phyloP scores from a whole-genome alignment of 108 stramenopile genomes.

The Chaetoceros tenuissimus region DNA sequence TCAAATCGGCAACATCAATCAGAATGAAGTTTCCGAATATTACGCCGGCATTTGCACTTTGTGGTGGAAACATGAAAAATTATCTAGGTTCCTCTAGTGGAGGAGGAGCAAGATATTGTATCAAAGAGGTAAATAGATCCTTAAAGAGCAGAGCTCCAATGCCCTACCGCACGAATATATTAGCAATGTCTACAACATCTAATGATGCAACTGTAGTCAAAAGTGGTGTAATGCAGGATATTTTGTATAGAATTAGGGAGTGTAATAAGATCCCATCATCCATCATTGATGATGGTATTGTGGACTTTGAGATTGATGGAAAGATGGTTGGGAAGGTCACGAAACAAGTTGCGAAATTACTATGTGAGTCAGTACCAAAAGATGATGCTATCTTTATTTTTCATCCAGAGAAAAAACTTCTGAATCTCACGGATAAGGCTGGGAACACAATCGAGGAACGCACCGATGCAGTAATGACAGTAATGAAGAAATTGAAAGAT shows the following conservation, averaged over 20 bases:
- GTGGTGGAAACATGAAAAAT: no score
- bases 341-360: not conserved
- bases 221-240: no score
- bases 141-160: no score
- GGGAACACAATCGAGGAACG: constrained; percentile 41
- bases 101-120: no score
- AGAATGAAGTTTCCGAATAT: no score
- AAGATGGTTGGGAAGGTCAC: constrained; percentile 48
- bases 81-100: no score
- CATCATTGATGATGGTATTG: constrained; percentile 26
- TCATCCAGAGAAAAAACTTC: constrained; percentile 1
- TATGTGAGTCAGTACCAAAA: not conserved
- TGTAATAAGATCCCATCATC: constrained; percentile 50
- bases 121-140: no score
- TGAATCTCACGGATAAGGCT: constrained; percentile 34
- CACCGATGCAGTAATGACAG: constrained; percentile 41
- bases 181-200: no score
- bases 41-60: no score
- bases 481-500: constrained; percentile 44
- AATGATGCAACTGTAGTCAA: no score
- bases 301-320: constrained; percentile 59
- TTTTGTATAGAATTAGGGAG: constrained; percentile 57
- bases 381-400: constrained; percentile 5
- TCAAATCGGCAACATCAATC: no score
- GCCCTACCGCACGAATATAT: no score